Percentiles rank a stretch among this genome's conserved stretches.
These are phyloP conservation scores for Alternaria gansuensis DNA, from an alignment of 2,329 filamentous ascomycete genomes.

Conservation along the genomic window DNA sequence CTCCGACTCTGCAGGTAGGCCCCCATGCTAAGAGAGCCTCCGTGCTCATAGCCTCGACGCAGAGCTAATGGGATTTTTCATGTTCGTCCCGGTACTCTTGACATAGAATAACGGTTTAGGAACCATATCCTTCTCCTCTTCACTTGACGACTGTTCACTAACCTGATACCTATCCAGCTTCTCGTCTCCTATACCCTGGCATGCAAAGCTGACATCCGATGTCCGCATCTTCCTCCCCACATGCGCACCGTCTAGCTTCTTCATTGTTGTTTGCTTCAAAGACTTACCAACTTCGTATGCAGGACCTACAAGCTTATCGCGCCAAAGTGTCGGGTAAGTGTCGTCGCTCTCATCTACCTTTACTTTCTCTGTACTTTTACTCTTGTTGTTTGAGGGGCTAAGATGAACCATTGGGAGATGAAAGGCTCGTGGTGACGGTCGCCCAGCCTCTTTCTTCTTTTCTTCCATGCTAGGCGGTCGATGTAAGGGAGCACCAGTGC, in stretches of 20 bases:
- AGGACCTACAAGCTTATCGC: constrained; percentile 17
- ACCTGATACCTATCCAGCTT: constrained; percentile 9
- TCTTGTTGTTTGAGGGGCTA: background rate
- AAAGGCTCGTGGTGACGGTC: background rate
- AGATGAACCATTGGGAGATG: background rate
- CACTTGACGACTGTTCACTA: background rate
- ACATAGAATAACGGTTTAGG: constrained; percentile 25
- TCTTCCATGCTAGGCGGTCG: background rate
- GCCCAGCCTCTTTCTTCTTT: constrained; percentile 1
- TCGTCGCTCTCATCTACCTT: constrained; percentile 5
- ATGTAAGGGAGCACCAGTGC: constrained; percentile 1
- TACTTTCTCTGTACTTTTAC: constrained; percentile 7
- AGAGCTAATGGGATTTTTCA: constrained; percentile 28
- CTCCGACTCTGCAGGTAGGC: background rate
- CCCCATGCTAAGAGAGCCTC: background rate
- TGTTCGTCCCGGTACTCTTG: constrained; percentile 15
- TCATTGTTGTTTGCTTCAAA: constrained; percentile 8
- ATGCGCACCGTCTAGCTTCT: constrained; percentile 9
- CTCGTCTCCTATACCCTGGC: constrained; percentile 27
- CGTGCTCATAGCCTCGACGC: constrained; percentile 29
- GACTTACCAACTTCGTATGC: constrained; percentile 7
- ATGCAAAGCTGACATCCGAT: constrained; percentile 36
- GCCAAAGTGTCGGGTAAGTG: constrained; percentile 21
- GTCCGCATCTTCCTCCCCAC: constrained; percentile 20
- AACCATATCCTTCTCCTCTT: constrained; percentile 2